A percentile compares a stretch with the other conserved stretches of the same genome.
Evolutionary conservation across 352 stramenopile species (phyloP).

Genomic region (Phytopythium oedochilum): DNA sequence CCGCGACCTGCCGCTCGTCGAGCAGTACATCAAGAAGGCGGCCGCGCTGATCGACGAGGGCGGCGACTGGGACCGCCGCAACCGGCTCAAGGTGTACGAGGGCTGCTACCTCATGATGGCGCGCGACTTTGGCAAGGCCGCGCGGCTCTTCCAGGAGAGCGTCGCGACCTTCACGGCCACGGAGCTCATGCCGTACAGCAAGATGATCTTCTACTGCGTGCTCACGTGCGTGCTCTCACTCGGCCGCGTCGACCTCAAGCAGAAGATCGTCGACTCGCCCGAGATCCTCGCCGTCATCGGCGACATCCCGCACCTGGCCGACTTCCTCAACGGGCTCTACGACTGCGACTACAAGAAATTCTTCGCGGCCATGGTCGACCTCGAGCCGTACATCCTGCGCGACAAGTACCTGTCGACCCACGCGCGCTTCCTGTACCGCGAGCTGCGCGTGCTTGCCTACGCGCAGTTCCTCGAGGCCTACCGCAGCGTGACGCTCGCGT

Average conservation of each 20-base stretch:
- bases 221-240: slow-evolving; percentile 94
- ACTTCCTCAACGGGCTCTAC: slow-evolving; percentile 95
- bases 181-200: slow-evolving; percentile 97
- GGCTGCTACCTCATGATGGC: slow-evolving; percentile 92
- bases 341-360: slow-evolving; percentile 98
- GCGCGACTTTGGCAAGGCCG: slow-evolving; percentile 93
- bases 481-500: slow-evolving; percentile 93
- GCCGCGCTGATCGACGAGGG: slow-evolving; percentile 90
- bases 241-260: slow-evolving; percentile 94
- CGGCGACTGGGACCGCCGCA: slow-evolving; percentile 98
- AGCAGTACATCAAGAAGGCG: slow-evolving; percentile 88
- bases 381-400: slow-evolving; percentile 78
- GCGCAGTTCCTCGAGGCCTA: slow-evolving; percentile 99
- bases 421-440: slow-evolving; percentile 92
- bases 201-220: slow-evolving; percentile 98
- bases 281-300: slow-evolving; percentile 92
- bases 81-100: slow-evolving; percentile 98
- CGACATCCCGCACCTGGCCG: slow-evolving; percentile 72
- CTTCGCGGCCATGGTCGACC: slow-evolving; percentile 90
- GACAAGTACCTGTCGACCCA: slow-evolving; percentile 95
- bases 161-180: slow-evolving; percentile 98
- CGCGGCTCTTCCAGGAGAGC: slow-evolving; percentile 93
- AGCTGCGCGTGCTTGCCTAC: slow-evolving; percentile 97
- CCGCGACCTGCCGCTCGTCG: slow-evolving; percentile 77
- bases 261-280: slow-evolving; percentile 97